A percentile compares a stretch with the other conserved stretches of the same genome.
Conservation (phyloP, 2,329 filamentous ascomycete species). For the Colletotrichum graminicola region DNA sequence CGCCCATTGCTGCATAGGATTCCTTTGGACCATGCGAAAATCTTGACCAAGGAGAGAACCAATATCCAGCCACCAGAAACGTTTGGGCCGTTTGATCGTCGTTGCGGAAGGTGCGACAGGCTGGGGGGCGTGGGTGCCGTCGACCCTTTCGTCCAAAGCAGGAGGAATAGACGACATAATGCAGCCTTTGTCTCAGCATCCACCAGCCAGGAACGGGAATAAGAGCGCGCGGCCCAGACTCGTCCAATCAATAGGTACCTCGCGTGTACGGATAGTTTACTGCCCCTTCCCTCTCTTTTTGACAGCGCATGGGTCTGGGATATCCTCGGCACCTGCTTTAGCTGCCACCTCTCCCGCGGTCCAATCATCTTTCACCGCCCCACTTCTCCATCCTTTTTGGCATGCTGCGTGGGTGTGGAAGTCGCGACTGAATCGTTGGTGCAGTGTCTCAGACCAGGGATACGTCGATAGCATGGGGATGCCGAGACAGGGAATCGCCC, state of each 20-base stretch:
- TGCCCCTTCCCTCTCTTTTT: background rate
- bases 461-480: constrained; percentile 24
- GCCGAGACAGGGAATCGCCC: constrained; percentile 15
- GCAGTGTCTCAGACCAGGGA: constrained; percentile 41
- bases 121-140: background rate
- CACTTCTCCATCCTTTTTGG: background rate
- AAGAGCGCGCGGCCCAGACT: background rate
- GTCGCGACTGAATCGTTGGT: constrained; percentile 30
- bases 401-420: no score
- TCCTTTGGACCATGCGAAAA: background rate
- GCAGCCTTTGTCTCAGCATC: constrained; percentile 18
- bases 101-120: constrained; percentile 33
- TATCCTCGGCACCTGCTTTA: background rate
- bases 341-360: background rate
- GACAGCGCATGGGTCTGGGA: background rate
- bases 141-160: constrained; percentile 34
- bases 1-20: background rate
- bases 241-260: background rate
- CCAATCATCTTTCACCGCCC: background rate
- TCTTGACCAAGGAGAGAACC: background rate
- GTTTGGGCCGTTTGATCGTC: constrained; percentile 39
- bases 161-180: constrained; percentile 37
- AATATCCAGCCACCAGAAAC: constrained; percentile 37
- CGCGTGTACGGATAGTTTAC: background rate
- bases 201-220: background rate